phyloP scores from a whole-genome alignment of 768 basidiomycete species.

The Lyophyllum decastes region DNA sequence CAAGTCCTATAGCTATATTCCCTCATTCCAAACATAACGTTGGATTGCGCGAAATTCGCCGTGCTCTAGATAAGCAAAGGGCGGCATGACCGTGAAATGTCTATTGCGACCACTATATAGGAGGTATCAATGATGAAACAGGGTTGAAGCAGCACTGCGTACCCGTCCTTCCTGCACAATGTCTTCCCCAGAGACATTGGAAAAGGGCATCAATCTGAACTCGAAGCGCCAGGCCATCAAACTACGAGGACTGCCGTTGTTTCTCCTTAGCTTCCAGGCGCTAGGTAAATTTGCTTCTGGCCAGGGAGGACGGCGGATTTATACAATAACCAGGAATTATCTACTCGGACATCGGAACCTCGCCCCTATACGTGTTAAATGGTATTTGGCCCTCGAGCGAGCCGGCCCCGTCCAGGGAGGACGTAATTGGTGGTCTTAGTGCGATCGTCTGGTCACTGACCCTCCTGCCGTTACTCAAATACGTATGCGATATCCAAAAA shows the following conservation, averaged over 20 bases:
- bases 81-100: not conserved
- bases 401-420: conserved; percentile 52
- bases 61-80: conserved; percentile 26
- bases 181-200: conserved; percentile 26
- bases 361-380: conserved; percentile 65
- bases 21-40: conserved; percentile 23
- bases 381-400: conserved; percentile 59
- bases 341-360: conserved; percentile 57
- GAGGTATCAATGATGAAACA: conserved; percentile 9
- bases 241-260: conserved; percentile 10
- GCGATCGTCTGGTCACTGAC: conserved; percentile 69
- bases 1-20: conserved; percentile 31
- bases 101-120: not conserved
- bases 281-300: conserved; percentile 4
- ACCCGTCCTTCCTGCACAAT: not conserved
- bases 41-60: conserved; percentile 33
- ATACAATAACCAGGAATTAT: conserved; percentile 39
- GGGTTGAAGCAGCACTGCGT: conserved; percentile 17
- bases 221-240: conserved; percentile 8
- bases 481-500: conserved; percentile 36
- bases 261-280: conserved; percentile 8
- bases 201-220: conserved; percentile 19
- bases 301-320: not conserved
- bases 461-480: conserved; percentile 63
- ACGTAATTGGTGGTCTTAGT: conserved; percentile 62